Conservation (phyloP, 2,329 filamentous ascomycete species). For the Ophiostoma montium region DNA sequence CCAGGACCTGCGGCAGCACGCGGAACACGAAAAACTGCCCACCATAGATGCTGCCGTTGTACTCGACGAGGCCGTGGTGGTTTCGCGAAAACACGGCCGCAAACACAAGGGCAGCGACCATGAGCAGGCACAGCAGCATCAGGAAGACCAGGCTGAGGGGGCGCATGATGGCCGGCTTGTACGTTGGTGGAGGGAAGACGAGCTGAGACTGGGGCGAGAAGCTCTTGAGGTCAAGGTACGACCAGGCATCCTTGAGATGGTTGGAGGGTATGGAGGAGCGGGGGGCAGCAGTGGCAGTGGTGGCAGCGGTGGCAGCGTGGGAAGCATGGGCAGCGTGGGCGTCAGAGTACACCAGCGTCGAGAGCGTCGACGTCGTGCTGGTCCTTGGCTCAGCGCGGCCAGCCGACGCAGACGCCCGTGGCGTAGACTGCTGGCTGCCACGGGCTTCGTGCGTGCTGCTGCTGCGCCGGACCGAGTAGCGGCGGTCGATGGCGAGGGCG, state of each 20-base stretch:
- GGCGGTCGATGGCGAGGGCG: background rate
- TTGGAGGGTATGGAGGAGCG: constrained; percentile 2
- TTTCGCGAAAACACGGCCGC: constrained; percentile 53
- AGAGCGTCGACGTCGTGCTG: constrained; percentile 9
- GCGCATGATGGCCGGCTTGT: constrained; percentile 58
- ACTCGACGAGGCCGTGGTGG: constrained; percentile 52
- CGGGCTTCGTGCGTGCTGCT: background rate
- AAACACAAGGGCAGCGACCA: constrained; percentile 60
- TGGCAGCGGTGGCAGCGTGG: too few relatives aligned
- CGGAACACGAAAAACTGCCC: constrained; percentile 73
- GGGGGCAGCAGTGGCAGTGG: too few relatives aligned
- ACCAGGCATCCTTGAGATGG: constrained; percentile 9
- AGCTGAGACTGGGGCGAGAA: constrained; percentile 5
- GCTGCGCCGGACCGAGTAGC: background rate
- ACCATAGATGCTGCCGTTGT: constrained; percentile 51
- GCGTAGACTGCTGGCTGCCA: background rate
- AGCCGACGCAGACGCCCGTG: background rate
- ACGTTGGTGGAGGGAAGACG: constrained; percentile 36
- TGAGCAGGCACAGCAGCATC: constrained; percentile 48
- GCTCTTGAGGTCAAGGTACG: constrained; percentile 6
- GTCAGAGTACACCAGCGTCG: constrained; percentile 10
- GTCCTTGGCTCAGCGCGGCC: background rate
- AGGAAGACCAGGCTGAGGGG: constrained; percentile 47
- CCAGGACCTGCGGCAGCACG: constrained; percentile 68
- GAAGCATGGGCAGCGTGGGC: too few relatives aligned